Evolutionary conservation across 352 stramenopile genomes (phyloP).

Genomic region (Vaucheria bursata): DNA sequence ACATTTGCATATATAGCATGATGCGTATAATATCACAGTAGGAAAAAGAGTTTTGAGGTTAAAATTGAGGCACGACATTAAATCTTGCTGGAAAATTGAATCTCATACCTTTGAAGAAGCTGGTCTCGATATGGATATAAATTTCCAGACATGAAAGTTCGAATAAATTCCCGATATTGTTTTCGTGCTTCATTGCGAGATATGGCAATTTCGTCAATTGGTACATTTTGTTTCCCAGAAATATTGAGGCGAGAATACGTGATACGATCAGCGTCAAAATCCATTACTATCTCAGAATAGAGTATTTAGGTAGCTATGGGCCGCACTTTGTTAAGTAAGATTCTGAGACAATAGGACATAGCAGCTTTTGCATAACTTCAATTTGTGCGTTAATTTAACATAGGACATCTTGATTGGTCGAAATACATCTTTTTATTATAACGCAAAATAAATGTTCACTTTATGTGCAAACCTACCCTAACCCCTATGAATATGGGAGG

Average conservation of each 20-base stretch:
- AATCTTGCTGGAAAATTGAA: background rate
- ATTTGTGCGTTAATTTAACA: too few species aligned
- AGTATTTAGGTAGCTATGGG: too few species aligned
- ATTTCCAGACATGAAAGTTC: slow-evolving; percentile 68
- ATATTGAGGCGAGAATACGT: slow-evolving; percentile 44
- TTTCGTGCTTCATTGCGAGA: slow-evolving; percentile 9
- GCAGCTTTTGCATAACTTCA: too few species aligned
- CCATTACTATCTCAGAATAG: slow-evolving; percentile 23
- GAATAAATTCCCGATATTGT: slow-evolving; percentile 60
- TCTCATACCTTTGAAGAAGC: slow-evolving; percentile 20
- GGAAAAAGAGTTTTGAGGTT: background rate
- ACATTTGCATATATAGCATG: background rate
- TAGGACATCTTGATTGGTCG: too few species aligned
- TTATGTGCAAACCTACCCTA: too few species aligned
- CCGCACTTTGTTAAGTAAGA: too few species aligned
- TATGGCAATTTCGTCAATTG: too few species aligned
- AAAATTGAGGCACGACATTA: background rate
- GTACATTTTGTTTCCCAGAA: slow-evolving; percentile 7
- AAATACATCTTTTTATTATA: too few species aligned
- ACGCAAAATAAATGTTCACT: too few species aligned
- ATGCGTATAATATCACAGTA: background rate
- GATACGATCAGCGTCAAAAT: slow-evolving; percentile 39
- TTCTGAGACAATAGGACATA: too few species aligned
- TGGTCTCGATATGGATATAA: slow-evolving; percentile 78
- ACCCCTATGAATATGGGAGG: too few species aligned